Evolutionary conservation across 2,329 filamentous ascomycete genomes (phyloP).

Genomic region (Sarocladiaceae sp.): DNA sequence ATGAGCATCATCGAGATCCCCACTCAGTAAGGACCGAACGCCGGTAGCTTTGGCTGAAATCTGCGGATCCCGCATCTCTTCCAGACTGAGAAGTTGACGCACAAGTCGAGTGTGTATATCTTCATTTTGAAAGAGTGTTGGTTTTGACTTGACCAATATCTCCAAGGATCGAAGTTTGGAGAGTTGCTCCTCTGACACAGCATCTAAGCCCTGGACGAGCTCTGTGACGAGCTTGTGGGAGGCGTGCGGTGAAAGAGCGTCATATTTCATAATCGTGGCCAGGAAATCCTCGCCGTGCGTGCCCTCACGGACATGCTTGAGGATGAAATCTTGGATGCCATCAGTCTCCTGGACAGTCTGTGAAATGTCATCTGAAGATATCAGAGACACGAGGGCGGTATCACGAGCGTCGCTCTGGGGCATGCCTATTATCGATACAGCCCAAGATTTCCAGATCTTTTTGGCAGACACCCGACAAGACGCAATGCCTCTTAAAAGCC

Average conservation of each 20-base stretch:
- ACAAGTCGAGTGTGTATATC: slow-evolving; percentile 43
- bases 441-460: slow-evolving; percentile 38
- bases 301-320: slow-evolving; percentile 42
- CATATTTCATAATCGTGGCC: too few species aligned
- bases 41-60: slow-evolving; percentile 34
- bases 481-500: slow-evolving; percentile 42
- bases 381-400: slow-evolving; percentile 35
- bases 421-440: slow-evolving; percentile 33
- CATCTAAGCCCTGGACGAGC: too few species aligned
- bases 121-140: slow-evolving; percentile 38
- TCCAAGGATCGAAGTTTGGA: slow-evolving; percentile 48
- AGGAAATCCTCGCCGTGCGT: too few species aligned
- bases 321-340: slow-evolving; percentile 41
- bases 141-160: slow-evolving; percentile 37
- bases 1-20: slow-evolving; percentile 21
- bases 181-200: too few species aligned
- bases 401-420: slow-evolving; percentile 17
- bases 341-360: slow-evolving; percentile 21
- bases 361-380: slow-evolving; percentile 32
- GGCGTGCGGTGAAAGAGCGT: too few species aligned
- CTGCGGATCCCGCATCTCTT: slow-evolving; percentile 37
- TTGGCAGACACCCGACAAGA: slow-evolving; percentile 31
- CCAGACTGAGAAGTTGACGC: slow-evolving; percentile 45
- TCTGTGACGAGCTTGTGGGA: too few species aligned
- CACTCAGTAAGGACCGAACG: slow-evolving; percentile 41